These are phyloP conservation scores for Leucocoprinus sp. DNA, from an alignment of 768 basidiomycete species.

Conservation along the genomic window DNA sequence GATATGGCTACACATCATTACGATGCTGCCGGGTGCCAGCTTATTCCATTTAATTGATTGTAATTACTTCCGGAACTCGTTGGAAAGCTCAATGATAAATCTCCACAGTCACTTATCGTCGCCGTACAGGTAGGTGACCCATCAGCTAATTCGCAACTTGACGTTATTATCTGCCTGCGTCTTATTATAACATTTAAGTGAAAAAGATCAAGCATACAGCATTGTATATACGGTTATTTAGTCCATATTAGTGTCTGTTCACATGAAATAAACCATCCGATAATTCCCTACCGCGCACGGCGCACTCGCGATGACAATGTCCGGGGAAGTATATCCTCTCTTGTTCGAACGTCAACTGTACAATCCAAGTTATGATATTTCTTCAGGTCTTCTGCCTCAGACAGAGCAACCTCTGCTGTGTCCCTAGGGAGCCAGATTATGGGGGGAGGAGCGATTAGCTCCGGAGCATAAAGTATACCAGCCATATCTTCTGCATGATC, in stretches of 20 bases:
- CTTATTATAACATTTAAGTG: too few species aligned
- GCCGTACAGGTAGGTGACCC: too few species aligned
- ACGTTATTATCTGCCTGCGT: too few species aligned
- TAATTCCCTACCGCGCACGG: constrained; percentile 16
- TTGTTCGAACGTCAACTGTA: constrained; percentile 59
- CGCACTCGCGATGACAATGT: constrained; percentile 25
- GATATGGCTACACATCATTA: too few species aligned
- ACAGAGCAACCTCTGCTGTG: constrained; percentile 59
- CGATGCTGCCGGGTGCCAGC: too few species aligned
- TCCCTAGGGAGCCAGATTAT: constrained; percentile 86
- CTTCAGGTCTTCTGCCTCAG: constrained; percentile 70
- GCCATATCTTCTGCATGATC: constrained; percentile 75
- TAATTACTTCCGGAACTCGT: too few species aligned
- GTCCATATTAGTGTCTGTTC: not conserved
- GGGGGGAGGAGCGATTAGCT: constrained; percentile 68
- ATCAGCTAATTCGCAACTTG: too few species aligned
- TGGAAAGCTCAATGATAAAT: too few species aligned
- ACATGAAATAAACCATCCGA: constrained; percentile 11
- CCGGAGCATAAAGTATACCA: constrained; percentile 74
- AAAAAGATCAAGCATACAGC: constrained; percentile 1
- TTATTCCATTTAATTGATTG: too few species aligned
- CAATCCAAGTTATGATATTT: constrained; percentile 65
- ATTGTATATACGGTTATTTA: not conserved
- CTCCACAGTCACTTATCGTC: too few species aligned
- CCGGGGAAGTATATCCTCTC: constrained; percentile 38